Base-by-base conservation (phyloP, 306 rosid species). In the Hippophae rhamnoides region DNA sequence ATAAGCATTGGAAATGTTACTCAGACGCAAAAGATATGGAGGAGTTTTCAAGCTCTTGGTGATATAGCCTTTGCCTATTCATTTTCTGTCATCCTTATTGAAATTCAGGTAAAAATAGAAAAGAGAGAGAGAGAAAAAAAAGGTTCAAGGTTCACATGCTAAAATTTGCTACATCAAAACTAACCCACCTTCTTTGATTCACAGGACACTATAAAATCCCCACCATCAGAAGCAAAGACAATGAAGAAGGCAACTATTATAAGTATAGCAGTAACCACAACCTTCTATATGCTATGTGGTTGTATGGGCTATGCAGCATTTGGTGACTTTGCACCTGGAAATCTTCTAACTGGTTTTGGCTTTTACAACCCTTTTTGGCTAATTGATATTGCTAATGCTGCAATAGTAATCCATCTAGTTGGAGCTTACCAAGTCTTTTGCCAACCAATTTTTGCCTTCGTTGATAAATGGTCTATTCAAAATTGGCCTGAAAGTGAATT, bases 241-340 rank as follows among this genome's bases (percentile, higher is more conserved):
- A 89, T 89, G 97, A 89, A 74, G 77, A 89, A 79, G 61, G 95
- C 97, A 0, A 69, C 81, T 56, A 25, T 53, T 40, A 1, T 79
- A 10, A 89, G 97, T 38, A 81, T 75, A 7, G 47, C 74, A 7
- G 84, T 79, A 60, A 82, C 95, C 11, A 83, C 97, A 54, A 41
- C 66, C 56, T 89, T 86, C 76, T 89, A 89, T 65, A 69, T 80
- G 81, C 65, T 80, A 0, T 86, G 95, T 80, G 97, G 95, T 1
- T 76, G 83, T 73, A 81, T 82, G 82, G 97, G 97, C 1, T 89
- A 89, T 62, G 97, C 92, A 10, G 95, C 97, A 56, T 84, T 84
- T 62, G 97, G 97, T 9, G 86, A 89, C 65, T 52, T 53, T 1
- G 55, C 97, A 47, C 97, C 95, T 0, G 84, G 89, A 58, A 89